Evolutionary conservation across 495 filamentous ascomycete genomes (phyloP), one percentile per base, ranked within the genome.

Genomic region (Lophiostoma macrostomum): DNA sequence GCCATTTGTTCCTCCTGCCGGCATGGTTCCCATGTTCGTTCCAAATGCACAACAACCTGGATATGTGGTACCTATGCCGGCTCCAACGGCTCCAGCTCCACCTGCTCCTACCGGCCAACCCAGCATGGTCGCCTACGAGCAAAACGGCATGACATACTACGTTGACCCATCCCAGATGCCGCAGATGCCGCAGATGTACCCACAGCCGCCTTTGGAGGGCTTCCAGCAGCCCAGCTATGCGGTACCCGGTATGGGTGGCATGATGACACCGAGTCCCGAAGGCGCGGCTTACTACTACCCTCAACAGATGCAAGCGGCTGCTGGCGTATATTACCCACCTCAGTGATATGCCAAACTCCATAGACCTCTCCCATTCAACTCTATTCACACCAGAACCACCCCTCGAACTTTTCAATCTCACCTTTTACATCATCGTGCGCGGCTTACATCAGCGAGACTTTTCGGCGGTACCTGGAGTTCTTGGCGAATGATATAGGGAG

Each of bases 141-240:
- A 83, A 57, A 90, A 91, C 56, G 93, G 94, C 38, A 96, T 91
- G 74, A 90, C 95, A 3, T 97, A 95, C 68, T 99, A 95, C 67
- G 90, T 90, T 52, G 85, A 95, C 63, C 76, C 86, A 25, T 76
- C 83, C 8, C 86, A 93, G 67, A 72, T 89, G 50, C n/a, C n/a
- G n/a, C n/a, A n/a, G n/a, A n/a, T n/a, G n/a, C n/a, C n/a, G n/a
- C 16, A 25, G 18, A 18, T 18, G 5, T 73, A 64, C 72, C 45
- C 58, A 71, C 10, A 38, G 14, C 76, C 76, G 34, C 64, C 77
- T 7, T 76, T 81, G 51, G 69, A 76, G 24, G 67, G 77, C 48
- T 73, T 69, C 14, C 57, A 78, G 3, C 58, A 74, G 25, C 58
- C 74, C 22, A 64, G 58, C 30, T 82, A 84, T 75, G 74, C 70